Evolutionary conservation across 2,329 filamentous ascomycete genomes (phyloP).

Genomic region (Penicillium sp.): DNA sequence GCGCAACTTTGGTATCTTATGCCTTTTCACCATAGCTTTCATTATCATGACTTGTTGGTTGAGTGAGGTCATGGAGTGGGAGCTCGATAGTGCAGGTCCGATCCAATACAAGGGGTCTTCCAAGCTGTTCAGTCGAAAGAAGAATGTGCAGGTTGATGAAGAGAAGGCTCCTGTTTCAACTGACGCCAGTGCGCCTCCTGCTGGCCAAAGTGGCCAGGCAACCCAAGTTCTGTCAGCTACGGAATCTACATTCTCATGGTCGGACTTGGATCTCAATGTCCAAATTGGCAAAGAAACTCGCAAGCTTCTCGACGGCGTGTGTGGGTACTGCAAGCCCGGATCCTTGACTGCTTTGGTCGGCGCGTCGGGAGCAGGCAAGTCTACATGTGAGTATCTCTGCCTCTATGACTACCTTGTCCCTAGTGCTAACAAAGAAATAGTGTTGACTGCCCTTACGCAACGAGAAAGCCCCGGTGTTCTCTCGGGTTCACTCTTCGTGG

Average conservation of each 20-base stretch:
- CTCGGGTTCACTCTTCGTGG: conserved; percentile 64
- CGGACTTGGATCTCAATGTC: conserved; percentile 67
- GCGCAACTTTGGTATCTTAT: conserved; percentile 73
- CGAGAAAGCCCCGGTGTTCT: conserved; percentile 64
- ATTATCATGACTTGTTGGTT: conserved; percentile 67
- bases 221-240: conserved; percentile 49
- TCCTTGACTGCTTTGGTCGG: conserved; percentile 77
- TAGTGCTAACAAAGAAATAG: conserved; percentile 43
- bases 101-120: conserved; percentile 66
- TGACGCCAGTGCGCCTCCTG: conserved; percentile 21
- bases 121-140: conserved; percentile 22
- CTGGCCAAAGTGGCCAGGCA: conserved; percentile 26
- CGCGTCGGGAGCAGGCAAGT: conserved; percentile 73
- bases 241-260: conserved; percentile 67
- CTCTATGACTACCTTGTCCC: background rate
- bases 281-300: conserved; percentile 60
- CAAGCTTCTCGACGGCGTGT: conserved; percentile 64
- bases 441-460: conserved; percentile 72
- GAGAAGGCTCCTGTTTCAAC: conserved; percentile 30
- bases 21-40: conserved; percentile 71
- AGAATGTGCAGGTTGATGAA: conserved; percentile 20
- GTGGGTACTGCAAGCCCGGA: conserved; percentile 74
- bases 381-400: conserved; percentile 27
- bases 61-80: conserved; percentile 66
- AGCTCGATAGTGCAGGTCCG: conserved; percentile 60